A percentile compares a stretch with the other conserved stretches of the same genome.
These are phyloP conservation scores for Magnusiomyces suaveolens DNA, from an alignment of 1,139 yeast genomes.

Conservation along the genomic window DNA sequence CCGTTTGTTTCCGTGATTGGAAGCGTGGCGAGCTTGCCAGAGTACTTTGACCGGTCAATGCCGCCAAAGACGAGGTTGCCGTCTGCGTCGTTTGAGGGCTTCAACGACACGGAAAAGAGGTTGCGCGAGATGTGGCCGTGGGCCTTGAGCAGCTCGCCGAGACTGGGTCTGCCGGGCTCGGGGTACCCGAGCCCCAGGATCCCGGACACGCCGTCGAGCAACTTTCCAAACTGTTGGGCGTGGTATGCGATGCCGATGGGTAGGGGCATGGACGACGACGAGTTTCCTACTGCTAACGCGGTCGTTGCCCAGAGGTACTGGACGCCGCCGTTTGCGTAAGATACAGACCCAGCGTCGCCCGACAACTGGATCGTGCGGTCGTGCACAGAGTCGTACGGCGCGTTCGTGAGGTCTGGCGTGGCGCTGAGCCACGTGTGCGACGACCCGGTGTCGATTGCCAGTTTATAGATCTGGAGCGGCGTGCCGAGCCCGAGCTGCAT, in stretches of 20 bases:
- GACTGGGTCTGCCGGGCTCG: neutral
- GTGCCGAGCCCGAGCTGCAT: neutral
- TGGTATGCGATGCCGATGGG: neutral
- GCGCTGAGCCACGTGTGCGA: neutral
- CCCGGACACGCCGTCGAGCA: neutral
- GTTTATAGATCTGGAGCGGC: neutral
- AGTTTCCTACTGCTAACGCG: neutral
- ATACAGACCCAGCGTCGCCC: neutral
- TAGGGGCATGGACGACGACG: neutral
- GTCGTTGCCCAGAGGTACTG: neutral
- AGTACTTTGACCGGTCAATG: conserved; percentile 40
- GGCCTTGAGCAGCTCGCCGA: neutral
- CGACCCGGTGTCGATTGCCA: neutral
- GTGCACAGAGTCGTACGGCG: neutral
- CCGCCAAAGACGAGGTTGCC: conserved; percentile 42
- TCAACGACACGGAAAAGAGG: neutral
- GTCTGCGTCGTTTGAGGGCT: conserved; percentile 8
- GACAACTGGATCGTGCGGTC: neutral
- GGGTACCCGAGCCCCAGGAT: neutral
- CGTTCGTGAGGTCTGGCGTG: neutral
- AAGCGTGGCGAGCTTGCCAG: conserved; percentile 29
- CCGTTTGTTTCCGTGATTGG: conserved; percentile 9
- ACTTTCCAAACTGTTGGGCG: neutral
- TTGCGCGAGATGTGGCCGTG: neutral
- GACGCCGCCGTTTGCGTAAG: neutral